phyloP scores from a whole-genome alignment of 805 yeast species.

The Teunomyces barrocoloradensis region DNA sequence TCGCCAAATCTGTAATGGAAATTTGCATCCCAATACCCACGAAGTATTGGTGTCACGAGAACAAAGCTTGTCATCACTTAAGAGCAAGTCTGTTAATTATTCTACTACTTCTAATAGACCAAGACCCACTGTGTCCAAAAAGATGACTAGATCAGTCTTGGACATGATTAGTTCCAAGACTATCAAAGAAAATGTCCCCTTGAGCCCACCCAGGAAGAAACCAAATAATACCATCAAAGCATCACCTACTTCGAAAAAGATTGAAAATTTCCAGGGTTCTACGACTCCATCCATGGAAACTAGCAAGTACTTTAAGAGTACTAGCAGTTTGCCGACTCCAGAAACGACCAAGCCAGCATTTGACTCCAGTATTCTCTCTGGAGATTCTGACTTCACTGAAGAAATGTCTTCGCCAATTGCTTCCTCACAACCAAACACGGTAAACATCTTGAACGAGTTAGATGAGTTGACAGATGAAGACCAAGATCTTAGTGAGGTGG shows the following conservation, averaged over 20 bases:
- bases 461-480: slow-evolving; percentile 18
- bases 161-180: neutral
- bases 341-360: slow-evolving; percentile 7
- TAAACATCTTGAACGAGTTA: slow-evolving; percentile 12
- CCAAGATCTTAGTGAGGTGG: slow-evolving; percentile 5
- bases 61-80: slow-evolving; percentile 21
- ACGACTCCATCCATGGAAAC: slow-evolving; percentile 5
- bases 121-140: neutral
- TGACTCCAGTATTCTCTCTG: slow-evolving; percentile 16
- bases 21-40: slow-evolving; percentile 62
- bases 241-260: slow-evolving; percentile 13
- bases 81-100: slow-evolving; percentile 10
- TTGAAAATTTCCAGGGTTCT: slow-evolving; percentile 6
- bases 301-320: slow-evolving; percentile 12
- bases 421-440: slow-evolving; percentile 4
- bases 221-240: neutral
- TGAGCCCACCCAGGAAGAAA: slow-evolving; percentile 1
- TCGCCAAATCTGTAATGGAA: slow-evolving; percentile 58
- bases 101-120: neutral
- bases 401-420: slow-evolving; percentile 28
- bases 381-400: slow-evolving; percentile 34
- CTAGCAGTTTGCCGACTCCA: slow-evolving; percentile 4
- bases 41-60: slow-evolving; percentile 48
- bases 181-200: neutral
- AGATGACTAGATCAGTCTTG: slow-evolving; percentile 6